Evolutionary conservation across 1,139 yeast species (phyloP).

Genomic region (Kodamaea sp.): DNA sequence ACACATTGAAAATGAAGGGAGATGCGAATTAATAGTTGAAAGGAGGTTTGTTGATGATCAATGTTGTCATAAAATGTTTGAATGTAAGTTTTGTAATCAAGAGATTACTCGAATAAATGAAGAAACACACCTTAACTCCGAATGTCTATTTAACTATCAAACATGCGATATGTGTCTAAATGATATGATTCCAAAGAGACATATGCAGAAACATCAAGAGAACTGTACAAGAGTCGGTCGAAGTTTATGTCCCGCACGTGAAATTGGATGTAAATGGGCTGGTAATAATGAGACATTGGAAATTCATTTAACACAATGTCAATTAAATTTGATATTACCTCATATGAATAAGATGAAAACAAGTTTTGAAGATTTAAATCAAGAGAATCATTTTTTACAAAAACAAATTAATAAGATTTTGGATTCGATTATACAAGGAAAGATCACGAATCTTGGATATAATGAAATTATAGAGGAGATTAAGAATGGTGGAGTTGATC

Average conservation of each 20-base stretch:
- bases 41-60: constrained; percentile 19
- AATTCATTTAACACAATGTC: constrained; percentile 36
- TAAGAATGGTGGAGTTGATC: constrained; percentile 25
- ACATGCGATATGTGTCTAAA: constrained; percentile 40
- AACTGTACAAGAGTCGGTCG: constrained; percentile 34
- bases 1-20: not conserved
- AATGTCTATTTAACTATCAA: constrained; percentile 40
- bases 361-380: constrained; percentile 10
- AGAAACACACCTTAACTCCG: constrained; percentile 31
- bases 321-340: constrained; percentile 32
- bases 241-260: constrained; percentile 37
- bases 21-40: constrained; percentile 20
- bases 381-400: constrained; percentile 30
- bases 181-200: constrained; percentile 38
- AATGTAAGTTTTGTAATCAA: constrained; percentile 40
- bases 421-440: constrained; percentile 50
- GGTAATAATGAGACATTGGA: constrained; percentile 40
- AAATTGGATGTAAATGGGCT: constrained; percentile 41
- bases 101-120: constrained; percentile 30
- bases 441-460: constrained; percentile 50
- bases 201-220: constrained; percentile 31
- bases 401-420: constrained; percentile 45
- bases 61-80: constrained; percentile 34
- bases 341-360: constrained; percentile 19
- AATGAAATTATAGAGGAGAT: constrained; percentile 47